A percentile compares a stretch with the other conserved stretches of the same genome.
These are phyloP conservation scores for Tetrahymena elliotti DNA, from an alignment of 73 alveolate genomes.

Conservation along the genomic window DNA sequence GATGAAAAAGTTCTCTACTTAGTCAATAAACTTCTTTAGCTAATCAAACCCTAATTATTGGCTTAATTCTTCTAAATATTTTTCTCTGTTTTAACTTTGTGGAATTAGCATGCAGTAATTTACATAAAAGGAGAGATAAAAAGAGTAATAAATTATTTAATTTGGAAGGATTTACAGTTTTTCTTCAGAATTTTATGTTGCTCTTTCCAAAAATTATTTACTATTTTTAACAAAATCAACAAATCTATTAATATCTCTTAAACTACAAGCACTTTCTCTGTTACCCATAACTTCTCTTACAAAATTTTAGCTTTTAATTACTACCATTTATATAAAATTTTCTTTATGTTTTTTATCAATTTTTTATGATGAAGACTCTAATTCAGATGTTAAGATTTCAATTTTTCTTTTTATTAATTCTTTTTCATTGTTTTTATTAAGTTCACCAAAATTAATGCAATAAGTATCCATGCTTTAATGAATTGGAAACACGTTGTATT, in stretches of 20 bases:
- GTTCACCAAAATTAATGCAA: constrained; percentile 35
- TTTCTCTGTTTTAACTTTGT: not conserved
- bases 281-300: not conserved
- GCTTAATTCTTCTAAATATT: not conserved
- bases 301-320: not conserved
- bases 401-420: constrained; percentile 40
- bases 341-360: not conserved
- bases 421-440: constrained; percentile 40
- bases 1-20: not conserved
- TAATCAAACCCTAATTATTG: not conserved
- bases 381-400: not conserved
- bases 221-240: not conserved
- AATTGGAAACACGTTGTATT: constrained; percentile 50
- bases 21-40: not conserved
- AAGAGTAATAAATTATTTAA: not conserved
- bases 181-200: not conserved
- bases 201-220: not conserved
- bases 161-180: not conserved
- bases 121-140: not conserved
- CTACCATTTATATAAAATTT: not conserved
- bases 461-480: constrained; percentile 53
- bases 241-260: not conserved
- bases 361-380: not conserved
- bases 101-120: not conserved
- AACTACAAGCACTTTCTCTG: not conserved